phyloP scores from a whole-genome alignment of 192 early-diverging fungal genomes.

The Coemansia reversa region DNA sequence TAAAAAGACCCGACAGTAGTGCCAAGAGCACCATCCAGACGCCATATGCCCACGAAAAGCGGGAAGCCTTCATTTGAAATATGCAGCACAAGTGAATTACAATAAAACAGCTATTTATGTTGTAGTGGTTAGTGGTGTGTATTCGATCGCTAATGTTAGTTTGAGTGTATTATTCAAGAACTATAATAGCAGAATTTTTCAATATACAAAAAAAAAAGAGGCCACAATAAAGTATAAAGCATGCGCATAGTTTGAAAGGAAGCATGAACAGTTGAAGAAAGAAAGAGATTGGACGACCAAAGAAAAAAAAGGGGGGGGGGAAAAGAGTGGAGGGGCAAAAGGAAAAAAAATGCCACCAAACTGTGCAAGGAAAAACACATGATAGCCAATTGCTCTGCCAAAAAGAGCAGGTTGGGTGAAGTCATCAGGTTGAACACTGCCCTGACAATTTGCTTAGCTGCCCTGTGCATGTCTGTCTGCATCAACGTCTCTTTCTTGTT shows the following conservation, averaged over 20 bases:
- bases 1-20: constrained; percentile 23
- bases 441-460: no score
- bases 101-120: constrained; percentile 4
- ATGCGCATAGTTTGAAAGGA: background rate
- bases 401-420: no score
- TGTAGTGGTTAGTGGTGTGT: background rate
- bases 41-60: background rate
- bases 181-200: no score
- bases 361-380: background rate
- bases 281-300: background rate
- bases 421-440: no score
- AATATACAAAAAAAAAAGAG: constrained; percentile 9
- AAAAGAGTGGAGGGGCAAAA: no score
- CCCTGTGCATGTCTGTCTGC: no score
- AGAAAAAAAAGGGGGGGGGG: background rate
- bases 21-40: constrained; percentile 16
- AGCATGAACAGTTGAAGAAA: background rate
- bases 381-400: no score
- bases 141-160: no score
- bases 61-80: constrained; percentile 5
- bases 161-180: no score
- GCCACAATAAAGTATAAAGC: constrained; percentile 8
- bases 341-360: constrained; percentile 1
- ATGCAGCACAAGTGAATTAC: background rate
- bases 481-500: no score